phyloP scores from a whole-genome alignment of 2,329 filamentous ascomycete species.

The Rhinocladiella mackenziei region DNA sequence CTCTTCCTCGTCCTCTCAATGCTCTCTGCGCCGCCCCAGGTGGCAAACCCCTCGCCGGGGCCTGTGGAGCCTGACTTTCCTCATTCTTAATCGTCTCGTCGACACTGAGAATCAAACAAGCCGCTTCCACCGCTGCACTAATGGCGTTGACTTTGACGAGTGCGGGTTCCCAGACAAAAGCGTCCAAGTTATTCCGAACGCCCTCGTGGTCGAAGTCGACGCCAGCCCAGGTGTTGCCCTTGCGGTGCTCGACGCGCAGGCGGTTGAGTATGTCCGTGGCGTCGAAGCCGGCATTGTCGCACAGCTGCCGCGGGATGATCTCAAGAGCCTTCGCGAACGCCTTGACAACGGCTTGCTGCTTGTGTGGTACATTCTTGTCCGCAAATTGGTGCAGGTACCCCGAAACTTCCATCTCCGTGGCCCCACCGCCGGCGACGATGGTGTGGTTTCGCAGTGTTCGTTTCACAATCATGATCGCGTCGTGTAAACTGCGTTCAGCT shows the following conservation, averaged over 20 bases:
- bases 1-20: conserved; percentile 74
- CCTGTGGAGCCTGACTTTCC: conserved; percentile 81
- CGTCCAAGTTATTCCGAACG: conserved; percentile 88
- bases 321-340: conserved; percentile 96
- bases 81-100: conserved; percentile 99
- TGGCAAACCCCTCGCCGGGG: conserved; percentile 68
- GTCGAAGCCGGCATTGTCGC: conserved; percentile 97
- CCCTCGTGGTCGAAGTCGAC: conserved; percentile 93
- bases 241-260: conserved; percentile 91
- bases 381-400: conserved; percentile 89
- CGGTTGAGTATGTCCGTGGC: conserved; percentile 97
- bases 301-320: conserved; percentile 92
- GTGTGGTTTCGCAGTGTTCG: conserved; percentile 90
- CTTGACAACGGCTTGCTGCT: conserved; percentile 97
- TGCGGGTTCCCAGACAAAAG: conserved; percentile 95
- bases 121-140: conserved; percentile 90
- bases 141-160: conserved; percentile 97
- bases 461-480: conserved; percentile 99
- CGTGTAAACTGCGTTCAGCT: conserved; percentile 94
- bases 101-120: conserved; percentile 90
- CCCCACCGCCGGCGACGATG: conserved; percentile 93
- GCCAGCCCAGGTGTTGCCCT: conserved; percentile 88
- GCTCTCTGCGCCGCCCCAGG: conserved; percentile 85
- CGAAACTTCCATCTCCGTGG: conserved; percentile 93
- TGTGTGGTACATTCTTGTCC: conserved; percentile 86